Percentiles rank a stretch among this genome's conserved stretches.
Evolutionary conservation across 1,284 basidiomycete species (phyloP).

Genomic region (Microbotryum saponariae): DNA sequence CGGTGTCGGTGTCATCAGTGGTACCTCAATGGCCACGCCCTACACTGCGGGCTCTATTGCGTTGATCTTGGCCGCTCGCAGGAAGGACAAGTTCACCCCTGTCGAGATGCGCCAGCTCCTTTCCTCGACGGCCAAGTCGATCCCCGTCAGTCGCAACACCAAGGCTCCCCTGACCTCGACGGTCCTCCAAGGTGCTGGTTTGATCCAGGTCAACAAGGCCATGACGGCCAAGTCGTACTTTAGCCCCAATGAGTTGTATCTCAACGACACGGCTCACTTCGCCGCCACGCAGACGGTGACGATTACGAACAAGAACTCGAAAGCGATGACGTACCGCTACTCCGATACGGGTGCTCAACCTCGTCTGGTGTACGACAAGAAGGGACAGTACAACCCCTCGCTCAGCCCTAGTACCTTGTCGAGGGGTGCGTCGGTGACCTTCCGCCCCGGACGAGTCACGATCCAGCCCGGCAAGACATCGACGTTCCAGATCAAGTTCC

Average conservation of each 20-base stretch:
- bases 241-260: conserved; percentile 53
- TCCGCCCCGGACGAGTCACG: neutral
- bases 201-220: conserved; percentile 58
- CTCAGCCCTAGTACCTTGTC: too few species aligned
- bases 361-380: neutral
- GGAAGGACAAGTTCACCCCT: conserved; percentile 47
- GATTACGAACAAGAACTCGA: conserved; percentile 35
- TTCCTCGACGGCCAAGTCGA: conserved; percentile 52
- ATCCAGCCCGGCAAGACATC: conserved; percentile 5
- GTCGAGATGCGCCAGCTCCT: conserved; percentile 50
- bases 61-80: conserved; percentile 51
- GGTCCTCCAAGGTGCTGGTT: conserved; percentile 45
- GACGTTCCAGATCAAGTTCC: conserved; percentile 8
- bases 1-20: conserved; percentile 47
- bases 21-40: conserved; percentile 39
- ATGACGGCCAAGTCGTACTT: conserved; percentile 53
- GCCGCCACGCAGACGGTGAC: conserved; percentile 43
- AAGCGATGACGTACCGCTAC: conserved; percentile 13
- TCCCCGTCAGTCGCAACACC: conserved; percentile 49
- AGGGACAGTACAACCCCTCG: conserved; percentile 2
- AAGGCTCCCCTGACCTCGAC: conserved; percentile 39
- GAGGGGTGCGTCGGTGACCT: too few species aligned
- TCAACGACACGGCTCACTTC: conserved; percentile 64
- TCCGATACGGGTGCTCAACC: neutral
- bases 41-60: conserved; percentile 56